Evolutionary conservation across 306 rosid species (phyloP).

Genomic region (Corylus heterophylla): DNA sequence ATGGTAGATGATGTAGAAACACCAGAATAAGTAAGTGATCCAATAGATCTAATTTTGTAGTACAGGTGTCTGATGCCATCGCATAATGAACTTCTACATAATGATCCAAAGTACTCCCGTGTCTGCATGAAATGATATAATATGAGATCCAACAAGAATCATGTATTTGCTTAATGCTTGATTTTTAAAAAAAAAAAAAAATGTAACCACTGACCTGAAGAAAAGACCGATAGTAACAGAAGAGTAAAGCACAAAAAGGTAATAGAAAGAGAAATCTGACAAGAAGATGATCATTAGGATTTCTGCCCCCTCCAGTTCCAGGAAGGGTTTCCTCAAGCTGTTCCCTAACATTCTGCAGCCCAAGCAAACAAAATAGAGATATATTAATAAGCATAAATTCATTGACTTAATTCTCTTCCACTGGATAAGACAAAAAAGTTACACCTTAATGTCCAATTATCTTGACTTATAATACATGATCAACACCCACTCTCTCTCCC

Average conservation of each 20-base stretch:
- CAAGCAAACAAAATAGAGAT: constrained; percentile 21
- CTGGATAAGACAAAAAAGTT: neutral
- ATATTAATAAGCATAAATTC: constrained; percentile 13
- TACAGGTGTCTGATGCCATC: constrained; percentile 68
- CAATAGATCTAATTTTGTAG: constrained; percentile 71
- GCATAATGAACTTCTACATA: constrained; percentile 64
- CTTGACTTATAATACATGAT: neutral
- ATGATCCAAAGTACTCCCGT: constrained; percentile 47
- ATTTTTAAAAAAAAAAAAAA: constrained; percentile 8
- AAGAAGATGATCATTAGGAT: constrained; percentile 71
- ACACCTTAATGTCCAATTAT: neutral
- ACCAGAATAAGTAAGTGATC: constrained; percentile 57
- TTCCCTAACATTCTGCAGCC: constrained; percentile 75
- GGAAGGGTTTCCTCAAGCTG: constrained; percentile 83
- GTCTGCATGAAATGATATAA: constrained; percentile 49
- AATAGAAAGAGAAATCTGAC: constrained; percentile 75
- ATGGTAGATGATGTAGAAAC: constrained; percentile 49
- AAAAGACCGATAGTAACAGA: constrained; percentile 58
- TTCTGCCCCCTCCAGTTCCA: constrained; percentile 85
- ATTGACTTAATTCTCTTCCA: neutral
- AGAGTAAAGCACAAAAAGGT: constrained; percentile 67
- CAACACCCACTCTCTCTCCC: neutral
- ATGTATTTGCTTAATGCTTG: constrained; percentile 7
- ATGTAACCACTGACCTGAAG: constrained; percentile 56
- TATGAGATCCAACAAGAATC: constrained; percentile 21